phyloP scores from a whole-genome alignment of 2,329 filamentous ascomycete genomes.

The Botrytis elliptica region DNA sequence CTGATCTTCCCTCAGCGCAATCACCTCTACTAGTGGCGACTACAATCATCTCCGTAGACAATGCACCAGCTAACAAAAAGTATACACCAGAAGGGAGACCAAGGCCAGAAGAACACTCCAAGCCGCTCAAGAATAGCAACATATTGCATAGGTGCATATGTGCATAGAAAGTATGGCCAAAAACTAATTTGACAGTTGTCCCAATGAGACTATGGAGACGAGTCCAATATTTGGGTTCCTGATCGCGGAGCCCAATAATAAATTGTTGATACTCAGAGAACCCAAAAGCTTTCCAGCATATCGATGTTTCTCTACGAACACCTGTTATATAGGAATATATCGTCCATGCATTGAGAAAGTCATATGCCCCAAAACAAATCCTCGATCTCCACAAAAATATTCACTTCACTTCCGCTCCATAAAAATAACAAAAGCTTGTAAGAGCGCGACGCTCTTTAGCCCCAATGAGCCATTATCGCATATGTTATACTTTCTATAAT shows the following conservation, averaged over 20 bases:
- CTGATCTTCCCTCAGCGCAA: constrained; percentile 30
- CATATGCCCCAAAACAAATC: background rate
- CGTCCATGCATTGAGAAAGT: background rate
- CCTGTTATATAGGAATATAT: background rate
- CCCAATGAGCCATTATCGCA: background rate
- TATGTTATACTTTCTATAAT: background rate
- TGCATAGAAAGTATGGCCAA: constrained; percentile 48
- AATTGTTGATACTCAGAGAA: constrained; percentile 38
- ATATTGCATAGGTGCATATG: constrained; percentile 43
- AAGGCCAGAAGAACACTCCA: constrained; percentile 44
- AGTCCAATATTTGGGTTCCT: constrained; percentile 38
- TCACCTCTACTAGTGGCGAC: constrained; percentile 43
- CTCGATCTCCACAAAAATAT: background rate
- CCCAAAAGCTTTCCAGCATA: constrained; percentile 16
- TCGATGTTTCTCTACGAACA: no score
- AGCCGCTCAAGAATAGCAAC: constrained; percentile 41
- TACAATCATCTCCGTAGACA: constrained; percentile 49
- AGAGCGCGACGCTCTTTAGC: background rate
- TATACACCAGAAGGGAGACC: constrained; percentile 44
- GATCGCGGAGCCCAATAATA: constrained; percentile 39
- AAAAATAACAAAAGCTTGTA: background rate
- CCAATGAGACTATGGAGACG: constrained; percentile 40
- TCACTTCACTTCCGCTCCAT: background rate
- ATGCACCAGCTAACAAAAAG: constrained; percentile 42
- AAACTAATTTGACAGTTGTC: constrained; percentile 43